Base-by-base conservation (phyloP, 2,329 filamentous ascomycete genomes). In the Colletotrichum higginsianum region DNA sequence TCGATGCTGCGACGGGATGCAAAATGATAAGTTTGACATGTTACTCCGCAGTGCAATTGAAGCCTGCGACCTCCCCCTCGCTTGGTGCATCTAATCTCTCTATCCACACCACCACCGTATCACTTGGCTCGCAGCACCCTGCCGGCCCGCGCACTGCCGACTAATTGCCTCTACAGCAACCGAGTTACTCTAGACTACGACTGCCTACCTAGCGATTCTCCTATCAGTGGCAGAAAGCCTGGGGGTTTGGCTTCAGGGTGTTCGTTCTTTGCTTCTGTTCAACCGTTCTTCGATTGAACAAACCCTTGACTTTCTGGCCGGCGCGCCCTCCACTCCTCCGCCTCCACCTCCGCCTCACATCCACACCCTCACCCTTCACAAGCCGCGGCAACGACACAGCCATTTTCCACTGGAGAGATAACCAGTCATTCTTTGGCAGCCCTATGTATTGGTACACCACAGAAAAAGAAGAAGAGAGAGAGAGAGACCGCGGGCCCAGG, bases 361-460 rank as follows among this genome's bases (percentile, higher is more conserved):
- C 42, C 18, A 58, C 53, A 35, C 55, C 56, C 35, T 38, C 8
- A 38, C 35, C 68, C 68, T 64, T 67, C 64, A 61, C 30, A 70
- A 61, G 15, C 67, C 56, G 44, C 44, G 56, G 67, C 49, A 40
- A 60, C 66, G 40, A 46, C 40, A 50, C 42, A n/a, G 26, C 35
- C 23, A 44, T 52, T 35, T 38, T 11, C 49, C n/a, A 53, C 35
- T 21, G 23, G 9, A 56, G 18, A 64, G 61, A 26, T 23, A 35
- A 50, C 40, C 38, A 56, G 13, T 38, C 23, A n/a, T 57, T 38
- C 55, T 38, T 21, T 63, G 38, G 44, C 58, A 68, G 65, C 69
- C 69, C 47, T 69, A 72, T 56, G 47, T 16, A 47, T 16, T 50
- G 0, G 1, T 11, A 38, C 9, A 11, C 35, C 35, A 38, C 8